Evolutionary conservation across 805 yeast species (phyloP).

Genomic region (Phaffomyces antillensis): DNA sequence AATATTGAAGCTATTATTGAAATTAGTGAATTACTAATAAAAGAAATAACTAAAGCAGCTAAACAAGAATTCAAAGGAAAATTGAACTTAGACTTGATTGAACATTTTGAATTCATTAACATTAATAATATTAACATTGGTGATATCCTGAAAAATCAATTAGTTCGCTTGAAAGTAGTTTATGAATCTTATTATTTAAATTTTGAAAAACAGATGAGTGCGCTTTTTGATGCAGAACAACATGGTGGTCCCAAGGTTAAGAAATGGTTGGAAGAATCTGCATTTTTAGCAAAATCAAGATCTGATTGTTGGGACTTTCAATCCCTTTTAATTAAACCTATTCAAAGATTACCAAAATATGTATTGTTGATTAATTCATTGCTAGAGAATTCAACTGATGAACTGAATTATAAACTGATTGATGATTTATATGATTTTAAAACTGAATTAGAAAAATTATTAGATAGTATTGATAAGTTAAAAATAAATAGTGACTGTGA

Average conservation of each 20-base stretch:
- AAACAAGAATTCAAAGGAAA: background rate
- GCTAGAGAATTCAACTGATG: constrained; percentile 11
- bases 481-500: background rate
- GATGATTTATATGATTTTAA: constrained; percentile 16
- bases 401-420: constrained; percentile 3
- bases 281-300: constrained; percentile 17
- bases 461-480: constrained; percentile 7
- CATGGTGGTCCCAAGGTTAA: constrained; percentile 17
- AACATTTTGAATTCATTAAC: constrained; percentile 9
- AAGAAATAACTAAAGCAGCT: constrained; percentile 9
- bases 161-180: constrained; percentile 27
- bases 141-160: constrained; percentile 23
- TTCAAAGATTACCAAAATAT: constrained; percentile 24
- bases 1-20: constrained; percentile 34
- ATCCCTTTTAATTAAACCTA: constrained; percentile 27
- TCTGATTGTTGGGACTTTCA: constrained; percentile 25
- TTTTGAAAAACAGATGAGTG: constrained; percentile 25
- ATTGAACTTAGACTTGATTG: constrained; percentile 4
- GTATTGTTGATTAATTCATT: constrained; percentile 12
- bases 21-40: constrained; percentile 27
- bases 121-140: constrained; percentile 22
- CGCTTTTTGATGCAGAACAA: constrained; percentile 16
- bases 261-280: constrained; percentile 31
- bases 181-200: constrained; percentile 27
- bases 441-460: constrained; percentile 10